phyloP scores from a whole-genome alignment of 805 yeast genomes.

The Kodamaea restingae region DNA sequence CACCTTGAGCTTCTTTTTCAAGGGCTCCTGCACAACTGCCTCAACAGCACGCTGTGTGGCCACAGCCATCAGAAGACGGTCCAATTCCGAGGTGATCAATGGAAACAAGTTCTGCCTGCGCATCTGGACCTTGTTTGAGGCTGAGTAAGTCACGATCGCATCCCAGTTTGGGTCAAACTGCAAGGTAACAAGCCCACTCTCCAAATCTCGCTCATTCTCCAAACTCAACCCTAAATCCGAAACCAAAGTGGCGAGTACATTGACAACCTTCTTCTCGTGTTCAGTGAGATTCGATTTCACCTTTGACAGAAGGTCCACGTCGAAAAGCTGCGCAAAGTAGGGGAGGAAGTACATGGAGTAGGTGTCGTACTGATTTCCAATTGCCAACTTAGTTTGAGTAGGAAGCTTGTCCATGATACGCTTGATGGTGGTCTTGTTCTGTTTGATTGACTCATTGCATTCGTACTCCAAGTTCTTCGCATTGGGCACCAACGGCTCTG shows the following conservation, averaged over 20 bases:
- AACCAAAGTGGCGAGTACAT: slow-evolving; percentile 35
- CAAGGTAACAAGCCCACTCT: slow-evolving; percentile 24
- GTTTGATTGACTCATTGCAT: slow-evolving; percentile 33
- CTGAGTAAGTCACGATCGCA: slow-evolving; percentile 24
- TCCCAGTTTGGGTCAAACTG: slow-evolving; percentile 37
- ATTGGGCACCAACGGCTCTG: slow-evolving; percentile 27
- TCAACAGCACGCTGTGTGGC: slow-evolving; percentile 20
- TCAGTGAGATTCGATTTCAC: slow-evolving; percentile 22
- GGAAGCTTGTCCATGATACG: slow-evolving; percentile 29
- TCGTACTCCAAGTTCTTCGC: slow-evolving; percentile 34
- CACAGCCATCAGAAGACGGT: slow-evolving; percentile 15
- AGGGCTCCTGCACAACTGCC: slow-evolving; percentile 19
- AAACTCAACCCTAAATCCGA: slow-evolving; percentile 39
- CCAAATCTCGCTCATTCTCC: slow-evolving; percentile 33
- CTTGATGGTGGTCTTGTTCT: slow-evolving; percentile 30
- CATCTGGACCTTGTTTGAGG: slow-evolving; percentile 17
- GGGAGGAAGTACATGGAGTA: slow-evolving; percentile 33
- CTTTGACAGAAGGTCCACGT: slow-evolving; percentile 25
- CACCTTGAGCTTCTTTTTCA: slow-evolving; percentile 23
- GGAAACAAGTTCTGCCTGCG: slow-evolving; percentile 36
- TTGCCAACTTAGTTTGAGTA: slow-evolving; percentile 20
- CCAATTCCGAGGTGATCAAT: slow-evolving; percentile 31
- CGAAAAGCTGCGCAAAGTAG: slow-evolving; percentile 26
- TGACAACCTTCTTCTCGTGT: slow-evolving; percentile 29
- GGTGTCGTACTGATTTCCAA: slow-evolving; percentile 26